Conservation (phyloP, 306 rosid genomes). For the Lagenaria siceraria region DNA sequence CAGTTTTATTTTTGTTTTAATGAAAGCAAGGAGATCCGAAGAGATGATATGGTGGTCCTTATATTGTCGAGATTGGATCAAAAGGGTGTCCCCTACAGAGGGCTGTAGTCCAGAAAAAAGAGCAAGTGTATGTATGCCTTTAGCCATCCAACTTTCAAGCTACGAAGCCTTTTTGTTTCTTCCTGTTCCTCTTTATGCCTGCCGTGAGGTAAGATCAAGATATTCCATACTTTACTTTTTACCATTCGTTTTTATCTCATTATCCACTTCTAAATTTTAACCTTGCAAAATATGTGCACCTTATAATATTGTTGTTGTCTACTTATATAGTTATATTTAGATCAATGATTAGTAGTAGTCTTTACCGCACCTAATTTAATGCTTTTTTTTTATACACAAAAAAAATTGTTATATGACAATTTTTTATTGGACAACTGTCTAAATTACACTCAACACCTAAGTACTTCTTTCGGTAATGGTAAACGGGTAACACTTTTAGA, state of each 20-base stretch:
- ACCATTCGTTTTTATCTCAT: neutral
- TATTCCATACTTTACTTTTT: neutral
- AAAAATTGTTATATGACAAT: too few species aligned
- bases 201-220: conserved; percentile 1
- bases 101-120: neutral
- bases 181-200: conserved; percentile 1
- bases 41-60: neutral
- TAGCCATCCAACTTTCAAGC: neutral
- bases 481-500: too few species aligned
- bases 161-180: neutral
- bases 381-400: too few species aligned
- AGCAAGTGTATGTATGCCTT: neutral
- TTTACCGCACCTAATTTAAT: too few species aligned
- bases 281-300: too few species aligned
- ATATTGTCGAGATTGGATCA: neutral
- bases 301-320: too few species aligned
- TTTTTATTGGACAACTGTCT: too few species aligned
- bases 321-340: too few species aligned
- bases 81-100: conserved; percentile 7
- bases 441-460: too few species aligned
- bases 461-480: too few species aligned
- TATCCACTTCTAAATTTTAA: neutral
- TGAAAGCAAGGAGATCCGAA: neutral
- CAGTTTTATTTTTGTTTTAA: neutral
- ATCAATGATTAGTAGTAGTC: too few species aligned